Percentiles rank a stretch among this genome's conserved stretches.
Conservation (phyloP, 139 green algal species). For the Haematococcus lacustris region DNA sequence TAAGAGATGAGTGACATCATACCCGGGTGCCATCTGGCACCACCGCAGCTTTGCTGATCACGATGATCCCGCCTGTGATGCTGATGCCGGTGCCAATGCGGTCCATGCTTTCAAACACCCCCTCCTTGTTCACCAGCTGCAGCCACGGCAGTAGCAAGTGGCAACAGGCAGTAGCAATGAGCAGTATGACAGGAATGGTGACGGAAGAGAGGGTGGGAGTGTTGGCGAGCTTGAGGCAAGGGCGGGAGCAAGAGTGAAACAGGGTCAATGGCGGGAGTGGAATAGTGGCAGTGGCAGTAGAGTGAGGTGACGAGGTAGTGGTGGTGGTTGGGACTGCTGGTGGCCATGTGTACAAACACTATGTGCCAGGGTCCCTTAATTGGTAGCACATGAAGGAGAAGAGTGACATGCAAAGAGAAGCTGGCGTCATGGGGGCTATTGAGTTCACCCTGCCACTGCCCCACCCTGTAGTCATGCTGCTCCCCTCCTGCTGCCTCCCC, state of each 20-base stretch:
- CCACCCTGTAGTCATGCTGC: not conserved
- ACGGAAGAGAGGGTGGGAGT: not conserved
- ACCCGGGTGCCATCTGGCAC: constrained; percentile 26
- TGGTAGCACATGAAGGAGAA: too few species aligned
- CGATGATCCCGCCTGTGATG: constrained; percentile 26
- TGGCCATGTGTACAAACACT: too few species aligned
- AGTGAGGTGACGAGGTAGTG: too few species aligned
- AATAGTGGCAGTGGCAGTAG: not conserved
- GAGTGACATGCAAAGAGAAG: too few species aligned
- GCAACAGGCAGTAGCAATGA: too few species aligned
- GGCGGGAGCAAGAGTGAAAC: not conserved
- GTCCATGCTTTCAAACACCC: constrained; percentile 23
- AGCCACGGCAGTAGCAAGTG: constrained; percentile 1
- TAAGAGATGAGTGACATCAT: too few species aligned
- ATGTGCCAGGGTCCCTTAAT: too few species aligned
- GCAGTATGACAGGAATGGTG: not conserved
- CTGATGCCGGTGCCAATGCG: constrained; percentile 12
- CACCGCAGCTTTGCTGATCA: constrained; percentile 15
- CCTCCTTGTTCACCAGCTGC: constrained; percentile 21
- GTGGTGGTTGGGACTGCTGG: too few species aligned
- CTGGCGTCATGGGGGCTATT: too few species aligned
- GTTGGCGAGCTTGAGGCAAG: not conserved
- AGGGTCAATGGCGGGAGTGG: not conserved
- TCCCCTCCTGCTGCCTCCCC: not conserved
- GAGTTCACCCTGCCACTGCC: not conserved